Percentiles rank a stretch among this genome's conserved stretches.
phyloP scores from a whole-genome alignment of 148 eudicot species.

The Camellia sinensis region DNA sequence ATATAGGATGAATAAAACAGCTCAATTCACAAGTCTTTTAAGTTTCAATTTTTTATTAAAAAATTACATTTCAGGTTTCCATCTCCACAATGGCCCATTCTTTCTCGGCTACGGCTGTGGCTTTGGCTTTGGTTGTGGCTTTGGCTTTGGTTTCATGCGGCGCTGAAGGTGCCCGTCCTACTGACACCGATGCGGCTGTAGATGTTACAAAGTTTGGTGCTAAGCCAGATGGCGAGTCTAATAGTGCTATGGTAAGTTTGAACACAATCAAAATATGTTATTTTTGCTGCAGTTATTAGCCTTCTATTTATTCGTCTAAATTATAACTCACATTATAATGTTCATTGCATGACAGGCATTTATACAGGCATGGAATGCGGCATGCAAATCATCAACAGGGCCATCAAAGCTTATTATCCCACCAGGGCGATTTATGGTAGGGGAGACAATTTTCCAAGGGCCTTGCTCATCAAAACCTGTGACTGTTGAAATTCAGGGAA shows the following conservation, averaged over 20 bases:
- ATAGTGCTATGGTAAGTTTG: neutral
- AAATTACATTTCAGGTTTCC: too few species aligned
- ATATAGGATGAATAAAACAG: too few species aligned
- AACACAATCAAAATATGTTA: too few species aligned
- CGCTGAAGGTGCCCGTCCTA: neutral
- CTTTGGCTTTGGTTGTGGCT: too few species aligned
- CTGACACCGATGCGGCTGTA: neutral
- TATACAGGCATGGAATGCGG: neutral
- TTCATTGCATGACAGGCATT: neutral
- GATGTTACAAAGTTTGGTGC: neutral
- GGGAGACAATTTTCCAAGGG: neutral
- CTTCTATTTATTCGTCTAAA: too few species aligned
- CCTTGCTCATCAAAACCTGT: neutral
- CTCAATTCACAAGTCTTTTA: too few species aligned
- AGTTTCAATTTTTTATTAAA: too few species aligned
- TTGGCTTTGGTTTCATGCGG: too few species aligned
- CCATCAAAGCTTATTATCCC: conserved; percentile 9
- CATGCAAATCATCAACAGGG: neutral
- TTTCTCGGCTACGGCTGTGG: too few species aligned
- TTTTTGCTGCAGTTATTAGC: too few species aligned
- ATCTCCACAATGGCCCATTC: too few species aligned
- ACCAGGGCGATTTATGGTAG: neutral
- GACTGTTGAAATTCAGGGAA: conserved; percentile 2
- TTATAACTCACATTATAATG: neutral
- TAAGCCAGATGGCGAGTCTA: neutral